Conservation (phyloP, 371 early-diverging fungal genomes). For the Chytridium lagenaria region DNA sequence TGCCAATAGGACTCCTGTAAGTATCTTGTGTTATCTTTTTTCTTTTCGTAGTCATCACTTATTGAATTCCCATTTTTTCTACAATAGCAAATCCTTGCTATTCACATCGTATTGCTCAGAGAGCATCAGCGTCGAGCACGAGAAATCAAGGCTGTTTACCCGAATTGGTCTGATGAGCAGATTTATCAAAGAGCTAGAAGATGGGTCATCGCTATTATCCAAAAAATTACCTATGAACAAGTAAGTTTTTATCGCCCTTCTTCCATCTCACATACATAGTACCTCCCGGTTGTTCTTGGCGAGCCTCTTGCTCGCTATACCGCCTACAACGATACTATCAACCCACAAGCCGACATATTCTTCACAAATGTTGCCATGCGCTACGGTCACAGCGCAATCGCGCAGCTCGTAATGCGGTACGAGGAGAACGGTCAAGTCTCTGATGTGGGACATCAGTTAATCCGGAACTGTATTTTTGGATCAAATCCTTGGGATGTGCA, state of each 20-base stretch:
- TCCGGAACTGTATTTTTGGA: conserved; percentile 39
- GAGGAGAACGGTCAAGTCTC: conserved; percentile 45
- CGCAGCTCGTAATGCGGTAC: conserved; percentile 34
- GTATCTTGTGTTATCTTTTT: no score
- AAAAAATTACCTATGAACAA: conserved; percentile 43
- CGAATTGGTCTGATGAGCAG: conserved; percentile 40
- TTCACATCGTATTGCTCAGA: conserved; percentile 37
- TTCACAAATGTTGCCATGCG: conserved; percentile 44
- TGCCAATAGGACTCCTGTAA: conserved; percentile 31
- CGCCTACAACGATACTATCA: conserved; percentile 39
- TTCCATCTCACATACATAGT: conserved; percentile 23
- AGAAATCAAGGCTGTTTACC: conserved; percentile 20
- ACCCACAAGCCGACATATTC: conserved; percentile 42
- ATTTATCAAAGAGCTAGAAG: conserved; percentile 43
- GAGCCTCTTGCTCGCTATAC: conserved; percentile 29
- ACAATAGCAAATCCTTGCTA: conserved; percentile 30
- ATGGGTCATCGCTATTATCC: conserved; percentile 48
- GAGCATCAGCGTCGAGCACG: conserved; percentile 50
- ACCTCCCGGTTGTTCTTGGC: conserved; percentile 42
- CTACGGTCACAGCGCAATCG: conserved; percentile 45
- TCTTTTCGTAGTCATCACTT: not conserved
- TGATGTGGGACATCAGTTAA: conserved; percentile 39
- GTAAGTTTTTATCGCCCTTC: conserved; percentile 12
- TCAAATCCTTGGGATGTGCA: conserved; percentile 23
- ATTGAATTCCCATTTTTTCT: not conserved